Conservation (phyloP, 305 asterid species). For the Solanum hybrid region DNA sequence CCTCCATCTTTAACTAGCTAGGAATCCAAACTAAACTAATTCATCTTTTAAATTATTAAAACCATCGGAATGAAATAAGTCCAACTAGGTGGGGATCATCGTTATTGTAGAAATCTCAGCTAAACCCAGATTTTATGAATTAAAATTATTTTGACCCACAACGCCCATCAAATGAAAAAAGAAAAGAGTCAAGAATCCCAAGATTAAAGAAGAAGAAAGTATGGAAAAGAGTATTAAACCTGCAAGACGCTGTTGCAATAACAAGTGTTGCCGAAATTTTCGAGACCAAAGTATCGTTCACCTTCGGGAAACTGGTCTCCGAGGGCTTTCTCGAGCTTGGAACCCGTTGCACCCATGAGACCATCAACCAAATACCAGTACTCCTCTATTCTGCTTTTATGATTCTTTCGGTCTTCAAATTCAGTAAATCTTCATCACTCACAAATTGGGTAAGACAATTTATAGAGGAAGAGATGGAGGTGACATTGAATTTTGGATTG, state of each 20-base stretch:
- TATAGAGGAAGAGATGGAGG: background rate
- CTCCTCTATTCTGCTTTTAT: conserved; percentile 34
- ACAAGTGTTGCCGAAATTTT: conserved; percentile 86
- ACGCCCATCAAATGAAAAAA: background rate
- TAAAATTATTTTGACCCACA: background rate
- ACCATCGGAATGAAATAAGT: background rate
- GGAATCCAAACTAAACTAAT: background rate
- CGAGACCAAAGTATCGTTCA: conserved; percentile 78
- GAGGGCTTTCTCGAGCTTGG: conserved; percentile 82
- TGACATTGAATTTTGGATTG: background rate
- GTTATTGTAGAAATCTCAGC: background rate
- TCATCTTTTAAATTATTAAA: background rate
- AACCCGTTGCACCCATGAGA: conserved; percentile 78
- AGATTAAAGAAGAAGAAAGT: background rate
- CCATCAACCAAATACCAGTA: conserved; percentile 54
- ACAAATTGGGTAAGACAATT: background rate
- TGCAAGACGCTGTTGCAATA: conserved; percentile 86
- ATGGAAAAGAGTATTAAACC: conserved; percentile 21
- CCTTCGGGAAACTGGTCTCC: conserved; percentile 96
- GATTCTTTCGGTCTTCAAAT: background rate
- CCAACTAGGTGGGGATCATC: background rate
- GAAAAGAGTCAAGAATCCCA: background rate
- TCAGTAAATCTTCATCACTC: background rate
- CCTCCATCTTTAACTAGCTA: background rate
- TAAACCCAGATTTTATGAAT: background rate